Conservation (phyloP, 257 asterid genomes). For the Handroanthus guayacan region DNA sequence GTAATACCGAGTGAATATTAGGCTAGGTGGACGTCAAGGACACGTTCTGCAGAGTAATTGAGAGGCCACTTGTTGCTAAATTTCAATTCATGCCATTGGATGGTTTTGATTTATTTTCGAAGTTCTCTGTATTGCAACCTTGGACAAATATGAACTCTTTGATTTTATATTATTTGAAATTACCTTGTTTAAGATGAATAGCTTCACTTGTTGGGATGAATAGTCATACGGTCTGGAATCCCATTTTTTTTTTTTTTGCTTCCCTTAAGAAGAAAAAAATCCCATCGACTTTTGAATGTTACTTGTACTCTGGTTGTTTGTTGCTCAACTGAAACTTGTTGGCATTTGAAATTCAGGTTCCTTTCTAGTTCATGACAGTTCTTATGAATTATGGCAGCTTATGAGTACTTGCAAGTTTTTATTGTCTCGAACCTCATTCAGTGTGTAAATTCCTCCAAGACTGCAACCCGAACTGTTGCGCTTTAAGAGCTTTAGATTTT, state of each 20-base stretch:
- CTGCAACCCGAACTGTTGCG: neutral
- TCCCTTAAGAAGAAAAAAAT: no score
- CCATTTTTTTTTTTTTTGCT: no score
- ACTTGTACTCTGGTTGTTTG: conserved; percentile 1
- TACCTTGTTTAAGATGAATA: conserved; percentile 4
- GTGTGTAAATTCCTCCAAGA: neutral
- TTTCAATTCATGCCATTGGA: neutral
- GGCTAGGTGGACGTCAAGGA: conserved; percentile 20
- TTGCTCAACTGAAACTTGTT: neutral
- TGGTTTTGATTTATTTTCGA: conserved; percentile 20
- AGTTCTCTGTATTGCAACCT: neutral
- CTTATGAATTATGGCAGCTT: neutral
- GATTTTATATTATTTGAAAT: neutral
- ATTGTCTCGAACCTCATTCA: conserved; percentile 15
- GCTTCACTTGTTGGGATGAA: conserved; percentile 8
- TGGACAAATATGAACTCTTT: neutral
- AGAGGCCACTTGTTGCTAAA: conserved; percentile 2
- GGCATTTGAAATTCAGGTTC: neutral
- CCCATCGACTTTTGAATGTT: neutral
- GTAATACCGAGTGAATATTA: neutral
- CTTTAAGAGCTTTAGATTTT: neutral
- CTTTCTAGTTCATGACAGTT: neutral
- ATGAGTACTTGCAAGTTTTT: neutral
- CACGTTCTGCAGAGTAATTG: conserved; percentile 8
- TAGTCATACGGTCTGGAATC: neutral